Percentiles rank a stretch among this genome's conserved stretches.
phyloP scores from a whole-genome alignment of 2,329 filamentous ascomycete genomes.

The Diaporthe capsici region DNA sequence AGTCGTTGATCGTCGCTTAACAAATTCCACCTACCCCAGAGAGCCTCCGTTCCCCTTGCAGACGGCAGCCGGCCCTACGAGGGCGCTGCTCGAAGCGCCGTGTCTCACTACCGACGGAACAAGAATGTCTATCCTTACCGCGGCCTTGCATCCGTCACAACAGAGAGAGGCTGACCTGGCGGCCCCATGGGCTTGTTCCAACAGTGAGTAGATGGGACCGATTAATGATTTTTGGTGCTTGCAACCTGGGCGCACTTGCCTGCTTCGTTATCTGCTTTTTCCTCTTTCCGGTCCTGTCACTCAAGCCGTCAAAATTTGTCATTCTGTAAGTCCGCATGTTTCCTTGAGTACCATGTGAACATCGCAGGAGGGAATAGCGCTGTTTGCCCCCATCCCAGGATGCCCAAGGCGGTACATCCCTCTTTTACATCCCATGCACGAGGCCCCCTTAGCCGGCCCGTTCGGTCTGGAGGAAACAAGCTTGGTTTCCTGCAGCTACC shows the following conservation, averaged over 20 bases:
- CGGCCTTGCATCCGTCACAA: constrained; percentile 23
- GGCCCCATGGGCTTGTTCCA: constrained; percentile 34
- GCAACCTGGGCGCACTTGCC: constrained; percentile 88
- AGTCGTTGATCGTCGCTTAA: constrained; percentile 62
- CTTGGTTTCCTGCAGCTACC: constrained; percentile 53
- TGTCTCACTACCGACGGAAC: constrained; percentile 57
- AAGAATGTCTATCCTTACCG: constrained; percentile 44
- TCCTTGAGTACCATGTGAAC: constrained; percentile 40
- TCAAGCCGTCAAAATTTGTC: constrained; percentile 93
- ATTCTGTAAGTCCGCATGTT: constrained; percentile 83
- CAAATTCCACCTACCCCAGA: constrained; percentile 46
- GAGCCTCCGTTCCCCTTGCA: constrained; percentile 57
- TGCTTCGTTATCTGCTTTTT: constrained; percentile 96
- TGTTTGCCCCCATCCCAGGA: constrained; percentile 7
- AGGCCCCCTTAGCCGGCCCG: constrained; percentile 34
- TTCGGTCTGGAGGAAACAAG: constrained; percentile 40
- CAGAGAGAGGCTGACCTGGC: constrained; percentile 47
- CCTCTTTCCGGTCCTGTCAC: constrained; percentile 85
- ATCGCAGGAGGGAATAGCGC: constrained; percentile 23
- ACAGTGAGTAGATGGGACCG: constrained; percentile 98
- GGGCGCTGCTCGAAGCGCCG: constrained; percentile 58
- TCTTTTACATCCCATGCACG: constrained; percentile 37
- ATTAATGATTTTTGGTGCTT: constrained; percentile 89
- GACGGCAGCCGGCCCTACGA: constrained; percentile 48
- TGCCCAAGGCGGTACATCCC: constrained; percentile 28